These are phyloP conservation scores for Diplogelasinospora grovesii DNA, from an alignment of 495 filamentous ascomycete genomes.

Conservation along the genomic window DNA sequence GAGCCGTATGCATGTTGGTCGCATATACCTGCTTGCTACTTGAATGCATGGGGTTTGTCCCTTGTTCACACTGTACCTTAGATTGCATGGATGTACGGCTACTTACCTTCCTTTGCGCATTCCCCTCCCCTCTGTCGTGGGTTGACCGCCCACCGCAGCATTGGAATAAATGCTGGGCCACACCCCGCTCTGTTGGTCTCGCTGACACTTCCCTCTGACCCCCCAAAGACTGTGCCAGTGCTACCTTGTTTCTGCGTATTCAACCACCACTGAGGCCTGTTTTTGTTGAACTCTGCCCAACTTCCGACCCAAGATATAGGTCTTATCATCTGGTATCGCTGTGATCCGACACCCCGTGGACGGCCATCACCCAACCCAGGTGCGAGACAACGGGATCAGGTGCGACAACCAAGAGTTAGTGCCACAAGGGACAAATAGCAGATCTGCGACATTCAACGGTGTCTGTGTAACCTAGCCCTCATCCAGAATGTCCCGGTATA, in stretches of 20 bases:
- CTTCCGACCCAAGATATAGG: not conserved
- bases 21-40: slow-evolving; percentile 3
- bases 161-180: slow-evolving; percentile 31
- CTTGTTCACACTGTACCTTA: no score
- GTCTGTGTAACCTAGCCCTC: not conserved
- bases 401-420: no score
- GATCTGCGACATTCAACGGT: no score
- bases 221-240: slow-evolving; percentile 19
- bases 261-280: slow-evolving; percentile 1
- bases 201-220: slow-evolving; percentile 28
- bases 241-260: slow-evolving; percentile 6
- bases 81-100: no score
- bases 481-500: slow-evolving; percentile 16
- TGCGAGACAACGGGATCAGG: no score
- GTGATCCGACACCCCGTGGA: no score
- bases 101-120: no score
- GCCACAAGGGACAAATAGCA: no score
- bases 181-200: slow-evolving; percentile 24
- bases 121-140: slow-evolving; percentile 11
- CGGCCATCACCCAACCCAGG: no score
- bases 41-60: no score
- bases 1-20: slow-evolving; percentile 8
- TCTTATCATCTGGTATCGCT: not conserved
- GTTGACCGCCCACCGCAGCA: slow-evolving; percentile 13
- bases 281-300: not conserved